Evolutionary conservation across 805 yeast species (phyloP), one percentile per base, ranked within the genome.

Genomic region (Lipomyces anomalus): DNA sequence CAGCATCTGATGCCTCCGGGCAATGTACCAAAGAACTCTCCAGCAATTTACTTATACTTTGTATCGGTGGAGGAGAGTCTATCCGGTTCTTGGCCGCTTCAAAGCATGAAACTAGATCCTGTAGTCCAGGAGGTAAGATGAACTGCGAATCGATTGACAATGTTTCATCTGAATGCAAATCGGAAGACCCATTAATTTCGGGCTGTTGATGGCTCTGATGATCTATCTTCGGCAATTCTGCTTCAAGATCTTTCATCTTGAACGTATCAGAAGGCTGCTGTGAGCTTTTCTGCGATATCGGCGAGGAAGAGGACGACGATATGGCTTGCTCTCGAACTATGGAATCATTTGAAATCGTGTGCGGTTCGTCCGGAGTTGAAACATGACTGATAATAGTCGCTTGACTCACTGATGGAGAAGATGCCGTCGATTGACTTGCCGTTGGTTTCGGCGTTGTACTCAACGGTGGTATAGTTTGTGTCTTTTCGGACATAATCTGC

Each of bases 1-100:
- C 97, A 1, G 95, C 82, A 62, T 90, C 95, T 47, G 80, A 75
- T 0, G 97, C 85, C 66, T 92, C 97, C 0, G 98, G 97, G 62
- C 97, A 87, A 58, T 84, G 84, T 56, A 85, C 69, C 48, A 86
- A 70, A 2, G 97, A 88, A 1, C 83, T 75, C 61, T 86, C 94
- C 54, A 90, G 69, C 56, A 76, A 69, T 47, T 73, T 72, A 40
- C 75, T 67, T 21, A 84, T 78, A 2, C 75, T 62, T 23, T 71
- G 71, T 48, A 76, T 68, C 16, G 80, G 70, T 22, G 77, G 70
- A 21, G 85, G 82, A 42, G 74, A 70, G 26, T 62, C 62, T 30
- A 78, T 61, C 35, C 83, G 67, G 28, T 57, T 58, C 61, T 64
- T 61, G 49, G 78, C 72, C 3, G 63, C 61, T 18, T 67, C 68